Percentiles rank a stretch among this genome's conserved stretches.
phyloP scores from a whole-genome alignment of 768 basidiomycete species.

The Brasilioporus rufonigricans region DNA sequence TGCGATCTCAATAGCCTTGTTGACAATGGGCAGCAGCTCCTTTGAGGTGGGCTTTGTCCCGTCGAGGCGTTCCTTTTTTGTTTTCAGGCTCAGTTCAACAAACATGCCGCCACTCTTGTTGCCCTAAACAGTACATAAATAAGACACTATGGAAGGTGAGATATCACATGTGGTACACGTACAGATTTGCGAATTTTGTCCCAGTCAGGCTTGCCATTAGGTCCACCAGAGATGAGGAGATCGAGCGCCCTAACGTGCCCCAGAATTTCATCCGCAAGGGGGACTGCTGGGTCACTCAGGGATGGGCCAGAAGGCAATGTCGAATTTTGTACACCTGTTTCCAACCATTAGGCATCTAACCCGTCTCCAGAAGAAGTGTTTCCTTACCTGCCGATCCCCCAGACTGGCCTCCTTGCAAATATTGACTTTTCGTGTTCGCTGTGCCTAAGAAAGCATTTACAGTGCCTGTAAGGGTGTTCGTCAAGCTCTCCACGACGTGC shows the following conservation, averaged over 20 bases:
- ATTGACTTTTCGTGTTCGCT: slow-evolving; percentile 8
- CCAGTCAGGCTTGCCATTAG: slow-evolving; percentile 14
- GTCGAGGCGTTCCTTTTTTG: slow-evolving; percentile 8
- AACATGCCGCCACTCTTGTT: slow-evolving; percentile 14
- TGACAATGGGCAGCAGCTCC: slow-evolving; percentile 10
- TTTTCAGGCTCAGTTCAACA: slow-evolving; percentile 13
- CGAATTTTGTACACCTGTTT: background rate
- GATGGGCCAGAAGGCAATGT: slow-evolving; percentile 11
- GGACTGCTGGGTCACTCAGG: slow-evolving; percentile 10
- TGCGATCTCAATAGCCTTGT: background rate
- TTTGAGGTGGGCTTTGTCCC: slow-evolving; percentile 13
- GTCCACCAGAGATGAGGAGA: slow-evolving; percentile 13
- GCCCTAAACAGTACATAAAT: background rate
- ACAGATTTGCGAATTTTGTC: slow-evolving; percentile 12
- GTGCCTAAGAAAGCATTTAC: slow-evolving; percentile 10
- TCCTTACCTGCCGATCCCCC: too few relatives aligned
- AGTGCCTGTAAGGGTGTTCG: slow-evolving; percentile 9
- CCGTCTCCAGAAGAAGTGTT: too few relatives aligned
- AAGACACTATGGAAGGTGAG: background rate
- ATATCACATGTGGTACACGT: background rate
- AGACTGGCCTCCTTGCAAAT: slow-evolving; percentile 9
- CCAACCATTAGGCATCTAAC: background rate
- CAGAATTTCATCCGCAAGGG: slow-evolving; percentile 8
- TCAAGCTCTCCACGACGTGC: slow-evolving; percentile 15
- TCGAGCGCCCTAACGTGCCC: slow-evolving; percentile 5